Base-by-base conservation (phyloP, 371 early-diverging fungal species). In the Nematocida sp. region DNA sequence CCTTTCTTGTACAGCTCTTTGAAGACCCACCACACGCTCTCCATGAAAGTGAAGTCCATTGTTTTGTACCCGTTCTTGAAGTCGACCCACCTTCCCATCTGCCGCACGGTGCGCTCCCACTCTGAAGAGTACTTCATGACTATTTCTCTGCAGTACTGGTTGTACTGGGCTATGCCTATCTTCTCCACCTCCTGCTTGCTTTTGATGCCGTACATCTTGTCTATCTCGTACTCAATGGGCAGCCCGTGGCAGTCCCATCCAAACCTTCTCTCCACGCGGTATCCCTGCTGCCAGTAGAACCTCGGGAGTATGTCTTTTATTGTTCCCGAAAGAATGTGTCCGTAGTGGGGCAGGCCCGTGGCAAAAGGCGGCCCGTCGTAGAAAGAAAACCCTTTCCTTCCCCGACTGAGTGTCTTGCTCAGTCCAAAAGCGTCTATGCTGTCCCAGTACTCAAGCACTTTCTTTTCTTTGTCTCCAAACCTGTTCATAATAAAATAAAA, bases 241-340 rank as follows among this genome's bases (percentile, higher is more conserved):
- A 99, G 86, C 66, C 99, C 99, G 78, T 99, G 99, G 79, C 92
- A 92, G 85, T 99, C 99, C 96, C 98, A 99, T 66, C 99, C 99
- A 80, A 96, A 96, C 64, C 96, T 87, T 78, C 99, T 88, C 83
- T 94, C 95, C 34, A 99, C 96, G 79, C 91, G 87, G 83, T 92
- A 93, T 55, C 95, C 97, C 43, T 94, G 96, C 83, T 89, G 88
- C 79, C 90, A 89, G 46, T 94, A 95, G 86, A 90, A 99, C 63
- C 99, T 88, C 11, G 96, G 95, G 58, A 99, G 92, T 51, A 93
- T 90, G 85, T 99, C 99, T 88, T 99, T 99, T 85, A 99, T 95
- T 75, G 99, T 96, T 78, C 98, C 96, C 43, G 94, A 92, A 23
- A 99, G 87, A 86, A 99, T 87, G 80, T 99, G 99, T 54, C 99